Conservation (phyloP, 2,329 filamentous ascomycete species). For the Neocucurbitaria cava region DNA sequence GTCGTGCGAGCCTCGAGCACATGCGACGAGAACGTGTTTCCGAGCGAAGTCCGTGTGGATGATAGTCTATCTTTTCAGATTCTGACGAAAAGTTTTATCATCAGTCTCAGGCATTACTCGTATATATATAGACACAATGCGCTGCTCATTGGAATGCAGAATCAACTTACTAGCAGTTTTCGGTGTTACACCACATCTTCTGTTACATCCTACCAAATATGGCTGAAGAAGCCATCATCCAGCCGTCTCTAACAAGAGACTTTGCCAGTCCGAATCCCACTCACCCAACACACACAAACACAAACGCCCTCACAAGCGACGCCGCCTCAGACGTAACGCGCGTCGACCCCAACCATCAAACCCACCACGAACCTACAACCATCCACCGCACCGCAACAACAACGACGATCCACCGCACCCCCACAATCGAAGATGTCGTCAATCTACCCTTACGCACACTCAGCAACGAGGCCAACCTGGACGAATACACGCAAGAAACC, state of each 20-base stretch:
- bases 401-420: constrained; percentile 29
- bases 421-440: constrained; percentile 53
- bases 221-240: constrained; percentile 23
- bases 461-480: constrained; percentile 61
- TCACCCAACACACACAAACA: constrained; percentile 3
- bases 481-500: constrained; percentile 72
- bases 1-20: constrained; percentile 1
- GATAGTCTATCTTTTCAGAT: not conserved
- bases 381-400: constrained; percentile 32
- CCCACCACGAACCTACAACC: constrained; percentile 16
- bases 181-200: not conserved
- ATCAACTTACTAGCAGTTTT: not conserved
- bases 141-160: constrained; percentile 2
- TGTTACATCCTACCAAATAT: constrained; percentile 9
- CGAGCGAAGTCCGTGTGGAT: constrained; percentile 12
- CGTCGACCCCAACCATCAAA: constrained; percentile 19
- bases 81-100: not conserved
- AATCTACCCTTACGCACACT: constrained; percentile 72
- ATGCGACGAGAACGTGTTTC: constrained; percentile 1
- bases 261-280: constrained; percentile 20
- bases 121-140: constrained; percentile 4
- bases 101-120: not conserved
- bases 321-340: constrained; percentile 23
- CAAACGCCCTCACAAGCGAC: constrained; percentile 11
- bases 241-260: constrained; percentile 13